Base-by-base conservation (phyloP, 441 rosid genomes). In the Arabidopsis lyrata region DNA sequence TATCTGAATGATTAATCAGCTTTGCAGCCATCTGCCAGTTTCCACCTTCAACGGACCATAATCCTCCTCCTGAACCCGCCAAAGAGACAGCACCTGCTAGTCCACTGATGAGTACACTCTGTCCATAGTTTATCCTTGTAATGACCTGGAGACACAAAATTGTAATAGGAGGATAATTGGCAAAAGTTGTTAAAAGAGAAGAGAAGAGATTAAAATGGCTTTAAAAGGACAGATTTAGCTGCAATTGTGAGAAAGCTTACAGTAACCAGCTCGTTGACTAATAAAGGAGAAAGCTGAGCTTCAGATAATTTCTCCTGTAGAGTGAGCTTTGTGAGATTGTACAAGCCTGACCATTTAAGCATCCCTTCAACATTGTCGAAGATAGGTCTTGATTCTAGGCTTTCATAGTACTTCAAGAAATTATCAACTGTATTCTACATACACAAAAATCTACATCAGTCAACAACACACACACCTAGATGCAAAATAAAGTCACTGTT, bases 11-110 rank as follows among this genome's bases (percentile, higher is more conserved):
- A 73, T 89, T 84, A 29, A 94, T 84, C 50, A 95, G 78, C 70
- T 92, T 89, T 52, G 85, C 85, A 73, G 94, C 97, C 92, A 95
- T 88, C 87, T 87, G 94, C 92, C 95, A 90, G 75, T 95, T 95
- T 34, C 99, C 99, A 74, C 95, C 97, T 81, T 89, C 86, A 72
- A 95, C 74, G 8, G 96, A 75, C 99, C 99, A 95, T 67, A 95
- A 84, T 47, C 87, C 91, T 59, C 84, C 95, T 48, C 88, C 97
- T 32, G 97, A 88, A 66, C 97, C 99, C 8, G 99, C 99, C 88
- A 92, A 59, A 48, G 99, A 95, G 77, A 90, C 97, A 49, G 95
- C 99, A 64, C 99, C 99, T 12, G 97, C 97, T 72, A 95, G 88
- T 76, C 99, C 97, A 39, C 96, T 95, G 68, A 95, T 90, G 34